Evolutionary conservation across 495 filamentous ascomycete species (phyloP).

Genomic region (Aspergillus leporis): DNA sequence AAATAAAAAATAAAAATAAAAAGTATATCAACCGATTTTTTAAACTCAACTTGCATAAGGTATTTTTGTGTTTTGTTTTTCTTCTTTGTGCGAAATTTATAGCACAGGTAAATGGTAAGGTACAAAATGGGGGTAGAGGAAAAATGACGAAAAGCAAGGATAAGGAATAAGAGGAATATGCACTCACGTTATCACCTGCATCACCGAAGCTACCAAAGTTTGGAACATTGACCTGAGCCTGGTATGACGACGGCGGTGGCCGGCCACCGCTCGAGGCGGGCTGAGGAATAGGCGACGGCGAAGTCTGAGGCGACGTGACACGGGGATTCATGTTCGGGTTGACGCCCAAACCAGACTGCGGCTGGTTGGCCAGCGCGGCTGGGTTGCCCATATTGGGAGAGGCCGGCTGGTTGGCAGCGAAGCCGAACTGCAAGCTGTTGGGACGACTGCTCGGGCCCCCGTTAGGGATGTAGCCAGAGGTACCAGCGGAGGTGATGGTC

Average conservation of each 20-base stretch:
- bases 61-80: neutral
- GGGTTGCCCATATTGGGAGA: conserved; percentile 66
- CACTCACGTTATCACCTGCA: conserved; percentile 68
- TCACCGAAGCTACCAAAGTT: conserved; percentile 83
- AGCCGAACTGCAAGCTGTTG: conserved; percentile 76
- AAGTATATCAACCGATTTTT: neutral
- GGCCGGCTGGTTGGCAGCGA: conserved; percentile 56
- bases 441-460: conserved; percentile 64
- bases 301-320: conserved; percentile 69
- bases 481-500: conserved; percentile 78
- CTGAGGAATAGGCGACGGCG: conserved; percentile 87
- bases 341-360: conserved; percentile 57
- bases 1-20: conserved; percentile 2
- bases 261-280: conserved; percentile 82
- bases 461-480: conserved; percentile 73
- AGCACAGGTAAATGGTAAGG: conserved; percentile 3
- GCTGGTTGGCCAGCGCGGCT: conserved; percentile 48
- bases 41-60: neutral
- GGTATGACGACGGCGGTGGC: conserved; percentile 68
- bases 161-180: neutral
- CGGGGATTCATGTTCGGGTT: conserved; percentile 65
- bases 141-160: conserved; percentile 19
- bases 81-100: neutral
- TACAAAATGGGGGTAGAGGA: conserved; percentile 1
- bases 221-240: conserved; percentile 60